A percentile compares a stretch with the other conserved stretches of the same genome.
Conservation (phyloP, 108 stramenopile genomes). For the Skeletonema menzelii region DNA sequence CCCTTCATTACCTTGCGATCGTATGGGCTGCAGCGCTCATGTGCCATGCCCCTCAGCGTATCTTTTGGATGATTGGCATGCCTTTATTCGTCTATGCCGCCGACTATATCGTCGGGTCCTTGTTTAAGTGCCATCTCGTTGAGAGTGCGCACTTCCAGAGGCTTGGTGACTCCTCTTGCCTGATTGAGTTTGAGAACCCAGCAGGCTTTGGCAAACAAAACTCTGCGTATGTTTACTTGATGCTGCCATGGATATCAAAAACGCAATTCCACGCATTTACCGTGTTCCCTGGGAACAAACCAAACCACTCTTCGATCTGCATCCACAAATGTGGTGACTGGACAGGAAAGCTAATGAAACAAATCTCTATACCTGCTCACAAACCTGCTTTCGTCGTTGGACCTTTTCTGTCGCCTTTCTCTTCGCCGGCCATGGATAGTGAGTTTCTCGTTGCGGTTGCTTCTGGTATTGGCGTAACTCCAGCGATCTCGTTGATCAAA, state of each 20-base stretch:
- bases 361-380: slow-evolving; percentile 26
- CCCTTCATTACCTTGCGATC: slow-evolving; percentile 18
- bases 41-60: slow-evolving; percentile 27
- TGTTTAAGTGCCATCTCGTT: slow-evolving; percentile 14
- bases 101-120: slow-evolving; percentile 12
- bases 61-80: slow-evolving; percentile 26
- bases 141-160: slow-evolving; percentile 27
- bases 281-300: slow-evolving; percentile 30
- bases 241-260: slow-evolving; percentile 37
- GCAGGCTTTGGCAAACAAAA: slow-evolving; percentile 41
- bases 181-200: slow-evolving; percentile 40
- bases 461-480: slow-evolving; percentile 47
- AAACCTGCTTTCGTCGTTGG: slow-evolving; percentile 37
- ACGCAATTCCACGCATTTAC: slow-evolving; percentile 45
- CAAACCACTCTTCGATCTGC: slow-evolving; percentile 32
- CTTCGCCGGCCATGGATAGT: slow-evolving; percentile 36
- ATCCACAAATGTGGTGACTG: slow-evolving; percentile 40
- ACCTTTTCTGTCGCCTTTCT: slow-evolving; percentile 42
- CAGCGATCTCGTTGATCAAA: slow-evolving; percentile 31
- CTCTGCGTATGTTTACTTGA: slow-evolving; percentile 40
- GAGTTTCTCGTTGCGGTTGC: slow-evolving; percentile 41
- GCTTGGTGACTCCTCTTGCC: slow-evolving; percentile 24
- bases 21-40: slow-evolving; percentile 22
- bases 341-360: slow-evolving; percentile 35
- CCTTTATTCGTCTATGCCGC: slow-evolving; percentile 12